Conservation (phyloP, 441 rosid genomes). For the Bruguiera hainesii region DNA sequence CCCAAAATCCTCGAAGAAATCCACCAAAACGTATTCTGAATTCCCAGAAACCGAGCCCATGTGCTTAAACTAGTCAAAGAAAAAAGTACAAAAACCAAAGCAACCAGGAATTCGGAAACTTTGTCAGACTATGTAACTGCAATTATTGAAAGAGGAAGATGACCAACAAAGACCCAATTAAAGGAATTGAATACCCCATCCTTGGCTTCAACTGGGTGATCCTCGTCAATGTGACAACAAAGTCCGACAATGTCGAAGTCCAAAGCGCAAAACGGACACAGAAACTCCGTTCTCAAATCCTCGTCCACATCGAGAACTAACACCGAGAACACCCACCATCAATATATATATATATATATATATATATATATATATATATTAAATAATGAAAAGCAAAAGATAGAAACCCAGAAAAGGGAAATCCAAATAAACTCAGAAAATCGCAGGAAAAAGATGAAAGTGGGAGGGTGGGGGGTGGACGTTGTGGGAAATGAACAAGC, state of each 20-base stretch:
- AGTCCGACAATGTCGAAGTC: conserved; percentile 79
- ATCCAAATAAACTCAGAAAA: not conserved
- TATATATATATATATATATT: too few relatives aligned
- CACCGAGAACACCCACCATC: not conserved
- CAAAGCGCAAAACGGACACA: conserved; percentile 76
- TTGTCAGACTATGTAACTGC: too few relatives aligned
- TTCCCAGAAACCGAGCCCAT: too few relatives aligned
- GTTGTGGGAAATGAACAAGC: not conserved
- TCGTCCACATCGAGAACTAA: conserved; percentile 58
- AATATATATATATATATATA: too few relatives aligned
- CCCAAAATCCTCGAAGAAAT: too few relatives aligned
- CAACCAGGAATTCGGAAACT: too few relatives aligned
- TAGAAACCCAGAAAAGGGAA: conserved; percentile 4
- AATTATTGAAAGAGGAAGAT: too few relatives aligned
- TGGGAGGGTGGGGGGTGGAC: not conserved
- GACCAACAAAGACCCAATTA: too few relatives aligned
- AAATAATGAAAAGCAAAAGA: not conserved
- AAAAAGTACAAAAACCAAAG: too few relatives aligned
- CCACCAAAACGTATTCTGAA: too few relatives aligned
- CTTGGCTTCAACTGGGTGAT: conserved; percentile 74
- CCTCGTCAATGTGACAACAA: conserved; percentile 77
- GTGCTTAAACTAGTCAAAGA: too few relatives aligned
- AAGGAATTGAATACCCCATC: conserved; percentile 49
- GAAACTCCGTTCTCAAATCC: conserved; percentile 52
- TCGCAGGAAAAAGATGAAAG: not conserved